Conservation (phyloP, 768 basidiomycete genomes). For the Tephrocybe sp. region DNA sequence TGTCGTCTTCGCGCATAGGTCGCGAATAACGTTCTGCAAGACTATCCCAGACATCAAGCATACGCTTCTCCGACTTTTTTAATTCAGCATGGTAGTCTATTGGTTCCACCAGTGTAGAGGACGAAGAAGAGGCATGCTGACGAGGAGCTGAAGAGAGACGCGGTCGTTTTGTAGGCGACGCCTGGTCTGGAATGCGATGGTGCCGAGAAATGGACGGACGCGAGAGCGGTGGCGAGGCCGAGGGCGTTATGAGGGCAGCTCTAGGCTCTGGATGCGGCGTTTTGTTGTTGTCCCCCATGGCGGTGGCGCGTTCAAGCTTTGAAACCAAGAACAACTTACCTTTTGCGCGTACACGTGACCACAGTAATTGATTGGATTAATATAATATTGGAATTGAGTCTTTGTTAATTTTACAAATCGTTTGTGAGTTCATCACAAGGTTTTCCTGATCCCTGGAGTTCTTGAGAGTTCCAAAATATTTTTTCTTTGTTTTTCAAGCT, state of each 20-base stretch:
- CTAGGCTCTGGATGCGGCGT: constrained; percentile 5
- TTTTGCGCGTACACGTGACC: not conserved
- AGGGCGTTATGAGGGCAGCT: constrained; percentile 47
- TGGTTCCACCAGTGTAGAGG: constrained; percentile 18
- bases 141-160: constrained; percentile 49
- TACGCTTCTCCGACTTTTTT: constrained; percentile 53
- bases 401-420: too few species aligned
- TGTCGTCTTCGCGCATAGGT: constrained; percentile 76
- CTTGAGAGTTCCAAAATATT: too few species aligned
- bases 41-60: constrained; percentile 64
- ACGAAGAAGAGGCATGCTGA: constrained; percentile 35
- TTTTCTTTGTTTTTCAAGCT: too few species aligned
- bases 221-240: constrained; percentile 49
- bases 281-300: constrained; percentile 6
- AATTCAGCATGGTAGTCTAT: constrained; percentile 54
- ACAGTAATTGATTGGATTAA: too few species aligned
- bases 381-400: too few species aligned
- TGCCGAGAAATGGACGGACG: constrained; percentile 23
- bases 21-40: constrained; percentile 69
- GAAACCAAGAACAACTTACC: not conserved
- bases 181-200: constrained; percentile 28
- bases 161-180: constrained; percentile 48
- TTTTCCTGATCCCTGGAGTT: too few species aligned
- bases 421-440: too few species aligned
- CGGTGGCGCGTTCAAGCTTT: not conserved